Evolutionary conservation across 78 protist genomes (phyloP).

Genomic region (Isochrysis galbana): DNA sequence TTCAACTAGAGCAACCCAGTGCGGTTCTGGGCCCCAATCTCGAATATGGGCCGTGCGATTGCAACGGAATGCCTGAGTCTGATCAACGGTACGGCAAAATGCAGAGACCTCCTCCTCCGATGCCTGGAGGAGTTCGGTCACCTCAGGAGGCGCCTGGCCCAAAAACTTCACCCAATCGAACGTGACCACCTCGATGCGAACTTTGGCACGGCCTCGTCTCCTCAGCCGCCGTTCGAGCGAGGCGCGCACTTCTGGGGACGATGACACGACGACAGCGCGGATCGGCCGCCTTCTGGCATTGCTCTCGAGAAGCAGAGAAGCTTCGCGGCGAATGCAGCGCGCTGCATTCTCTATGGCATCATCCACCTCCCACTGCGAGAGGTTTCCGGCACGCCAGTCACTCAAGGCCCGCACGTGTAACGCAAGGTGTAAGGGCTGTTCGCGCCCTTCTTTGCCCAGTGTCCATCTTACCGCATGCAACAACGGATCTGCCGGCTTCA

Average conservation of each 20-base stretch:
- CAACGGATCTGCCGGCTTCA: background rate
- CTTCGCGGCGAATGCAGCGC: background rate
- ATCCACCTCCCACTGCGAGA: background rate
- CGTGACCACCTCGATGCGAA: background rate
- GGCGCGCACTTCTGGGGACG: background rate
- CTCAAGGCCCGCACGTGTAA: background rate
- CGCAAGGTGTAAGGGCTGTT: background rate
- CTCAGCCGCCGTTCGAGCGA: background rate
- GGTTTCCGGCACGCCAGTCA: background rate
- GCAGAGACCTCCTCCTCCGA: background rate
- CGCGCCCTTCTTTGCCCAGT: too few relatives aligned
- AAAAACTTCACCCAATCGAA: background rate
- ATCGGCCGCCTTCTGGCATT: too few relatives aligned
- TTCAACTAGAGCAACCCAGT: too few relatives aligned
- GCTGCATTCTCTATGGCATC: background rate
- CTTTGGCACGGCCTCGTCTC: background rate
- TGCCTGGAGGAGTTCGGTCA: background rate
- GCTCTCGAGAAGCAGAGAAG: background rate
- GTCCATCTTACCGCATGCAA: background rate
- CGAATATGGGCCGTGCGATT: too few relatives aligned
- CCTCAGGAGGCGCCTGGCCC: background rate
- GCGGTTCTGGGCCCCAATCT: too few relatives aligned
- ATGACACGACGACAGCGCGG: background rate
- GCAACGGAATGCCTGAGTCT: too few relatives aligned
- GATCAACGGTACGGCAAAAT: too few relatives aligned